phyloP scores from a whole-genome alignment of 2,329 filamentous ascomycete species.

The Aurifilum marmelostoma region DNA sequence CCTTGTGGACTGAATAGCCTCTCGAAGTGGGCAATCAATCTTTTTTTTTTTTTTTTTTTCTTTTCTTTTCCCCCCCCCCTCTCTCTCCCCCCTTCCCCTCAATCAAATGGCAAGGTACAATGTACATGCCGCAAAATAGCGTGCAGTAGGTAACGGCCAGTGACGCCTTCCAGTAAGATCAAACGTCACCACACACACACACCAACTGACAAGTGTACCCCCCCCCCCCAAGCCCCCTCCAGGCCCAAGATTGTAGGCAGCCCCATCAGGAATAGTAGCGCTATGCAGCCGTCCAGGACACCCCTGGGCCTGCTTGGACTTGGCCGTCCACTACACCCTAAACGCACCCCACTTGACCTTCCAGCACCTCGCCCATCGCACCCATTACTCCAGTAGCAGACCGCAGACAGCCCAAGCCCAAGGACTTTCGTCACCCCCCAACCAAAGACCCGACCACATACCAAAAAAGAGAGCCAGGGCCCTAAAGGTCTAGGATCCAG shows the following conservation, averaged over 20 bases:
- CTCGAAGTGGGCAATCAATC: not conserved
- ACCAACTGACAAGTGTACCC: not conserved
- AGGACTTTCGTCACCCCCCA: conserved; percentile 2
- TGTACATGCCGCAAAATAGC: not conserved
- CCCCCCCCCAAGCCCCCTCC: no score
- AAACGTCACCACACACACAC: not conserved
- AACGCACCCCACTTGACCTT: not conserved
- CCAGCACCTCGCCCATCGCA: not conserved
- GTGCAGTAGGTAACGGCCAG: not conserved
- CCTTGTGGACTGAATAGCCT: no score
- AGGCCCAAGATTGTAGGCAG: conserved; percentile 3
- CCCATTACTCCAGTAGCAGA: not conserved
- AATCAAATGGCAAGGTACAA: not conserved
- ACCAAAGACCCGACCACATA: not conserved
- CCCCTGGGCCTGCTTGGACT: conserved; percentile 6
- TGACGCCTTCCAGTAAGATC: not conserved
- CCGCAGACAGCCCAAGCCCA: not conserved
- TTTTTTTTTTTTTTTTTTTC: not conserved
- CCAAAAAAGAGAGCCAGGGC: not conserved
- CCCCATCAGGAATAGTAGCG: conserved; percentile 6
- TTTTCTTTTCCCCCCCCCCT: no score
- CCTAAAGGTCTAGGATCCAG: conserved; percentile 4
- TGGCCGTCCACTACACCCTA: conserved; percentile 9
- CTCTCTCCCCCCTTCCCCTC: no score
- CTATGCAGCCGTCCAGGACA: conserved; percentile 5